phyloP scores from a whole-genome alignment of 108 stramenopile species.

The Nannochloropsis gaditana region DNA sequence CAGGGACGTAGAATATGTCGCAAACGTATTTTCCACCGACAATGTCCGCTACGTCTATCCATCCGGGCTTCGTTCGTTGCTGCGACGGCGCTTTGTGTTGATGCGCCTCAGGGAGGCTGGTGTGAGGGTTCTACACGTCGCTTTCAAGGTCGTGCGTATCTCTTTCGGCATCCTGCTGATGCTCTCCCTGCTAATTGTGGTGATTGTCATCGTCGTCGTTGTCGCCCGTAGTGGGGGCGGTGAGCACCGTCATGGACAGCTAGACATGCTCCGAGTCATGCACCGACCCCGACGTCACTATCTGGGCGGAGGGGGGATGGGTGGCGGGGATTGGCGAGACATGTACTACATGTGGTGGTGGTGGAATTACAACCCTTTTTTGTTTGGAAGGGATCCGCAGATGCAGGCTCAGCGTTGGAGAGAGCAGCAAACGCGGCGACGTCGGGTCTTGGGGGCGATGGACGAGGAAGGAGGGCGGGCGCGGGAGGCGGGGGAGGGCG shows the following conservation, averaged over 20 bases:
- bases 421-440: neutral
- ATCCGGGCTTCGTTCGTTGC: neutral
- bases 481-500: neutral
- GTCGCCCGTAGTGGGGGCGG: neutral
- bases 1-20: neutral
- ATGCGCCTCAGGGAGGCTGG: neutral
- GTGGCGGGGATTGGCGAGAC: neutral
- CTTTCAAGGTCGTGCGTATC: neutral
- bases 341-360: constrained; percentile 8
- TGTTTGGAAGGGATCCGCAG: neutral
- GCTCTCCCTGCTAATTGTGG: neutral
- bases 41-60: constrained; percentile 10
- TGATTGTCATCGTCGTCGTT: neutral
- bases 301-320: neutral
- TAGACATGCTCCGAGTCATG: neutral
- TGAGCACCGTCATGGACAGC: neutral
- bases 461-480: neutral
- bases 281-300: constrained; percentile 15
- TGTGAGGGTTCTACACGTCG: neutral
- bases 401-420: neutral
- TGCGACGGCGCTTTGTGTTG: neutral
- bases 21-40: neutral
- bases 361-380: constrained; percentile 16
- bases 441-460: neutral
- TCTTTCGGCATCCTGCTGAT: neutral